Evolutionary conservation across 148 eudicot genomes (phyloP).

Genomic region (Fagopyrum tataricum): DNA sequence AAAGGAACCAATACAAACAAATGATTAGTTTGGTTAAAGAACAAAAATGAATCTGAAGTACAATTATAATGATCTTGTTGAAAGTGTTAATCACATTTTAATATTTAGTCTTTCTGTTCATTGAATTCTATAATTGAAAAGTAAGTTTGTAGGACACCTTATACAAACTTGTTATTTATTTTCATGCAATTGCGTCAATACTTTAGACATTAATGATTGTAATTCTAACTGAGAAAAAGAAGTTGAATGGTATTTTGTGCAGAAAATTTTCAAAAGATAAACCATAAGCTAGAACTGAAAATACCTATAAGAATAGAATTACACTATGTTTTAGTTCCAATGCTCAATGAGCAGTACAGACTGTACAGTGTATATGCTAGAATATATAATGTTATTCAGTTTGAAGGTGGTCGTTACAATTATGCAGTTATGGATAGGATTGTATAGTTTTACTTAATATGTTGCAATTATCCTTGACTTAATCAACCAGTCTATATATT

Average conservation of each 20-base stretch:
- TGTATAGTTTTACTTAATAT: no score
- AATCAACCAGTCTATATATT: no score
- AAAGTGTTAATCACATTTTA: background rate
- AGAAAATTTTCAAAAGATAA: background rate
- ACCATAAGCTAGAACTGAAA: background rate
- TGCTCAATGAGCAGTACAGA: no score
- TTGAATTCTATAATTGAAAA: background rate
- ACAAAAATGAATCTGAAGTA: background rate
- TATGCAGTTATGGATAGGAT: no score
- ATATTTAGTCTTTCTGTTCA: background rate
- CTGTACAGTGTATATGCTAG: no score
- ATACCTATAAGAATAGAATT: background rate
- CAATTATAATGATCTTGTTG: background rate
- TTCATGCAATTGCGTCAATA: background rate
- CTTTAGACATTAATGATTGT: background rate
- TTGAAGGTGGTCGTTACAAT: no score
- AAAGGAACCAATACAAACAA: background rate
- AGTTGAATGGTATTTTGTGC: background rate
- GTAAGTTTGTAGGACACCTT: background rate
- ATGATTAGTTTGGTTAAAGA: background rate
- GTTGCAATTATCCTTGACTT: no score
- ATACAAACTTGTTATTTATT: background rate
- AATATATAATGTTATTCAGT: no score
- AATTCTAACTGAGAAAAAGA: background rate
- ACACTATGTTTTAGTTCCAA: background rate